Evolutionary conservation across 2,329 filamentous ascomycete genomes (phyloP).

Genomic region (Colletotrichum tamarilloi): DNA sequence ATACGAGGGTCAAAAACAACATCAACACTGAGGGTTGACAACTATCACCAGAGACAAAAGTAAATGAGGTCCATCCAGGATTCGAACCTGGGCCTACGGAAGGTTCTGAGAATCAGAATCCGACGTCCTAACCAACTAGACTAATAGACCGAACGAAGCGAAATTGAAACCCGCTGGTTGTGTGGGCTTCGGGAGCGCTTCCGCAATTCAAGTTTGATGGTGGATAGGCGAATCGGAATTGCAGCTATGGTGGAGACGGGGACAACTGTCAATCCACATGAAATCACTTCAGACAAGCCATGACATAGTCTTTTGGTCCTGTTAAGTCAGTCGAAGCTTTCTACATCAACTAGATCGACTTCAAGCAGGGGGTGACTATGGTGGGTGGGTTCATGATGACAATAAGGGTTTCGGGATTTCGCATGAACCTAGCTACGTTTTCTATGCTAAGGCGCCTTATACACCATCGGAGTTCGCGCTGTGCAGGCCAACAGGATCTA

Average conservation of each 20-base stretch:
- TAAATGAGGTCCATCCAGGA: conserved; percentile 38
- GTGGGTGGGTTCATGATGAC: no score
- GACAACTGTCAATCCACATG: not conserved
- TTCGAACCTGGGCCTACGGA: conserved; percentile 33
- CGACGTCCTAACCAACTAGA: conserved; percentile 33
- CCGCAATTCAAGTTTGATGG: not conserved
- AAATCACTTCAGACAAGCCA: not conserved
- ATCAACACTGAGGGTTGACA: not conserved
- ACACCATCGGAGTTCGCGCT: no score
- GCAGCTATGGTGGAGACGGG: not conserved
- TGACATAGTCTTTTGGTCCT: not conserved
- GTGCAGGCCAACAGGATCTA: not conserved
- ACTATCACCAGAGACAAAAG: not conserved
- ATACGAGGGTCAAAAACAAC: not conserved
- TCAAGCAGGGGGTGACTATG: no score
- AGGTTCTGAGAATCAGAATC: conserved; percentile 16
- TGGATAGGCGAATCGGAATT: not conserved
- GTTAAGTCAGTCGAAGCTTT: not conserved
- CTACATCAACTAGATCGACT: no score
- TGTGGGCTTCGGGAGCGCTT: fast-evolving
- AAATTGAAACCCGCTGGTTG: fast-evolving
- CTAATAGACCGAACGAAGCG: conserved; percentile 6
- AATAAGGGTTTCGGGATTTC: no score
- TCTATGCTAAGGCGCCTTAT: no score
- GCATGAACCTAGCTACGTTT: no score